phyloP scores from a whole-genome alignment of 2,329 filamentous ascomycete genomes.

The Pseudogymnoascus pannorum region DNA sequence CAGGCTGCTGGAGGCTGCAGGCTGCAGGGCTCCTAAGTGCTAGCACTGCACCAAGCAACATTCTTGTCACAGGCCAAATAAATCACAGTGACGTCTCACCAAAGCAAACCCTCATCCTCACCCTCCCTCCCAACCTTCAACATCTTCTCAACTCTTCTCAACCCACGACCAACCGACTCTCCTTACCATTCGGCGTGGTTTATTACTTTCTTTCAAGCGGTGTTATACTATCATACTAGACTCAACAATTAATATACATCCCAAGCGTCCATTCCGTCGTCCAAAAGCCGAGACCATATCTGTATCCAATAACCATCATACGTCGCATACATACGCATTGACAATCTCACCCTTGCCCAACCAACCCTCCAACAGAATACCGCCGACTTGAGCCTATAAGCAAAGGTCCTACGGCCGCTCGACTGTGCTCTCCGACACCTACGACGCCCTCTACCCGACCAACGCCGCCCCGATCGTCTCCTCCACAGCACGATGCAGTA shows the following conservation, averaged over 20 bases:
- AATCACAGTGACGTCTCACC: background rate
- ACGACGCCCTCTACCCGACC: background rate
- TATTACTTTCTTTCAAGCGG: conserved; percentile 9
- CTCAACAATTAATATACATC: conserved; percentile 4
- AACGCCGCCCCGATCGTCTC: background rate
- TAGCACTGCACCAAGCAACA: too few species aligned
- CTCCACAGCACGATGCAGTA: conserved; percentile 70
- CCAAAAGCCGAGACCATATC: background rate
- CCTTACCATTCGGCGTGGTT: background rate
- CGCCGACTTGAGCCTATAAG: background rate
- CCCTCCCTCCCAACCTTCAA: background rate
- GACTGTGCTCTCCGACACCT: background rate
- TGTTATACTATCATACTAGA: background rate
- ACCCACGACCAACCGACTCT: conserved; percentile 1
- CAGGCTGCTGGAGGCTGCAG: background rate
- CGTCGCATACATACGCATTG: conserved; percentile 1
- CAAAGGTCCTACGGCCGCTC: background rate
- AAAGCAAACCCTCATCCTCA: background rate
- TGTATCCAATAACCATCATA: background rate
- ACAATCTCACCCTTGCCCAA: background rate
- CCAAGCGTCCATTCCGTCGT: background rate
- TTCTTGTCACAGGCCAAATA: background rate
- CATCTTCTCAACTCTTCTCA: background rate
- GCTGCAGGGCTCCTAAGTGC: background rate
- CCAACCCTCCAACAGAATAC: background rate